Conservation (phyloP, 2,329 filamentous ascomycete species). For the Neofusicoccum kwambonambiense region DNA sequence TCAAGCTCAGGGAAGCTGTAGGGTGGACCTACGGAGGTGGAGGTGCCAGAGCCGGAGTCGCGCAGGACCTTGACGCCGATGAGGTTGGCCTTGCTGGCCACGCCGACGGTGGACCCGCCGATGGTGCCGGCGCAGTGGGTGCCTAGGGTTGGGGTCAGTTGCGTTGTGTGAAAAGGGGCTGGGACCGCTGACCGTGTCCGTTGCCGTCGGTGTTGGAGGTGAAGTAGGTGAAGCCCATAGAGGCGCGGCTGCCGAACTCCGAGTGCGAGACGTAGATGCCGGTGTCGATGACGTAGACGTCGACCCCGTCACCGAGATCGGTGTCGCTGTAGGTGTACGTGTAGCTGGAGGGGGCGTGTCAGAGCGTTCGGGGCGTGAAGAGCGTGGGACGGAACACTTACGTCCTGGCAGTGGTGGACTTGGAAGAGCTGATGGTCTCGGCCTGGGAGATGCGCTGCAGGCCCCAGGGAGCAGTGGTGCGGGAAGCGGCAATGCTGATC, state of each 20-base stretch:
- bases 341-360: background rate
- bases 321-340: conserved; percentile 1
- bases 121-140: conserved; percentile 38
- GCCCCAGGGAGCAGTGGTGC: conserved; percentile 26
- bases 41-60: conserved; percentile 33
- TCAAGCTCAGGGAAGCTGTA: too few species aligned
- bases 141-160: conserved; percentile 19
- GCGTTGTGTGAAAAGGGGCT: background rate
- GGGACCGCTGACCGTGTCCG: background rate
- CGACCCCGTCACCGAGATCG: conserved; percentile 34
- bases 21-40: background rate
- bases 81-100: conserved; percentile 36
- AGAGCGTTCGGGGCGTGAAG: background rate
- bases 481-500: background rate
- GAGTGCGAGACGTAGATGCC: conserved; percentile 58
- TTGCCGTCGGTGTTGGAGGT: background rate
- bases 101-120: conserved; percentile 32
- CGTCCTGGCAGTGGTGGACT: background rate
- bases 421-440: background rate
- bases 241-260: conserved; percentile 33
- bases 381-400: background rate
- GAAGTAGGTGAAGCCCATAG: conserved; percentile 22
- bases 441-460: conserved; percentile 30
- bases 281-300: conserved; percentile 65
- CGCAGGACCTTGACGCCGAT: conserved; percentile 39